Percentiles rank a stretch among this genome's conserved stretches.
Evolutionary conservation across 1,284 basidiomycete species (phyloP).

Genomic region (Coniferiporia sulphurascens): DNA sequence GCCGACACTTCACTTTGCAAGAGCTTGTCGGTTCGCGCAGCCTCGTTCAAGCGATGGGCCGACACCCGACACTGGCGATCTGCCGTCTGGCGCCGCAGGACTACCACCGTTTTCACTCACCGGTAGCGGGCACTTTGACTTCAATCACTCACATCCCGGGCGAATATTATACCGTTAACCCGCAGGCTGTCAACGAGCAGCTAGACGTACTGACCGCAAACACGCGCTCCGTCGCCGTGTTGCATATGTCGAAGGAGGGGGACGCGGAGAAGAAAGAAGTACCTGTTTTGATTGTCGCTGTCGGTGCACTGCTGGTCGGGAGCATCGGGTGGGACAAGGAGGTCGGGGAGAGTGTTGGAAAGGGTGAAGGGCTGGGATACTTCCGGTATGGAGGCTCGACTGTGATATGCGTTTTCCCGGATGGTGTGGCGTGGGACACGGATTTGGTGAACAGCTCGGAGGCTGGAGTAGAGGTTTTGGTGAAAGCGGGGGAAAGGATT

Average conservation of each 20-base stretch:
- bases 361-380: constrained; percentile 20
- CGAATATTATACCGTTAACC: constrained; percentile 38
- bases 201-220: constrained; percentile 43
- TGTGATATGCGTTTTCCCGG: constrained; percentile 37
- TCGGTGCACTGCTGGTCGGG: constrained; percentile 28
- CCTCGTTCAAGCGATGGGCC: constrained; percentile 21
- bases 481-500: constrained; percentile 35
- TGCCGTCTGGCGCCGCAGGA: constrained; percentile 50
- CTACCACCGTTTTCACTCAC: constrained; percentile 53
- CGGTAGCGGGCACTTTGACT: constrained; percentile 36
- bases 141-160: constrained; percentile 27
- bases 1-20: constrained; percentile 42
- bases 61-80: constrained; percentile 33
- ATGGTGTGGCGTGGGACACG: constrained; percentile 34
- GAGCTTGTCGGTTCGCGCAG: constrained; percentile 36
- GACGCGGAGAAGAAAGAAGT: constrained; percentile 12
- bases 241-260: not conserved
- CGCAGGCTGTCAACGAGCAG: constrained; percentile 45
- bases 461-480: constrained; percentile 41
- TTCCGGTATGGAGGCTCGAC: constrained; percentile 35
- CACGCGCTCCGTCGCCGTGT: constrained; percentile 26
- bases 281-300: constrained; percentile 25
- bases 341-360: constrained; percentile 22
- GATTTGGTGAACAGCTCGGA: constrained; percentile 39
- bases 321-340: constrained; percentile 23